Evolutionary conservation across 345 rosid species (phyloP).

Genomic region (Combretum micranthum): DNA sequence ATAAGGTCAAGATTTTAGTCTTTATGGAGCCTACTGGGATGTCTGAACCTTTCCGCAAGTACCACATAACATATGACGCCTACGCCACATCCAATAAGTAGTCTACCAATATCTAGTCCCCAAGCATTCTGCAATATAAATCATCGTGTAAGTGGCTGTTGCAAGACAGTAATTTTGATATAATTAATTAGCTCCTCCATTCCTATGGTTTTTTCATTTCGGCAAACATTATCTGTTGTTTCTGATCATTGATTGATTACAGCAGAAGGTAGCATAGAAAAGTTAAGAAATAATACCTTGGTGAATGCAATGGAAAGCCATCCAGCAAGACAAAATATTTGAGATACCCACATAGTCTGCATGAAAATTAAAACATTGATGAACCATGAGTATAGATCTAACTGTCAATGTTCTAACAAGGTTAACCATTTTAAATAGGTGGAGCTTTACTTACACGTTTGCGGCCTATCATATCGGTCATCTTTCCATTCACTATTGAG

Average conservation of each 20-base stretch:
- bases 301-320: slow-evolving; percentile 52
- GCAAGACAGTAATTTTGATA: neutral
- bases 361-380: neutral
- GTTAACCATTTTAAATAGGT: neutral
- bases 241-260: neutral
- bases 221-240: too few species aligned
- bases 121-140: slow-evolving; percentile 18
- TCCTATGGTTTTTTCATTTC: neutral
- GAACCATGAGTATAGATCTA: neutral
- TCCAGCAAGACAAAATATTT: slow-evolving; percentile 32
- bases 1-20: too few species aligned
- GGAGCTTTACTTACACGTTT: slow-evolving; percentile 20
- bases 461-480: slow-evolving; percentile 28
- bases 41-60: neutral
- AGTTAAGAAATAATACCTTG: slow-evolving; percentile 17
- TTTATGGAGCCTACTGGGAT: neutral
- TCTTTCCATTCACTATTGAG: slow-evolving; percentile 24
- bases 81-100: slow-evolving; percentile 23
- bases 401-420: neutral
- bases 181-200: neutral
- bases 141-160: neutral
- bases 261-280: neutral
- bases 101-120: slow-evolving; percentile 33
- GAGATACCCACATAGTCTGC: slow-evolving; percentile 63
- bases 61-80: slow-evolving; percentile 31